Evolutionary conservation across 2,329 filamentous ascomycete genomes (phyloP), one percentile per base, ranked within the genome.

Genomic region (Colletotrichum orchidophilum): DNA sequence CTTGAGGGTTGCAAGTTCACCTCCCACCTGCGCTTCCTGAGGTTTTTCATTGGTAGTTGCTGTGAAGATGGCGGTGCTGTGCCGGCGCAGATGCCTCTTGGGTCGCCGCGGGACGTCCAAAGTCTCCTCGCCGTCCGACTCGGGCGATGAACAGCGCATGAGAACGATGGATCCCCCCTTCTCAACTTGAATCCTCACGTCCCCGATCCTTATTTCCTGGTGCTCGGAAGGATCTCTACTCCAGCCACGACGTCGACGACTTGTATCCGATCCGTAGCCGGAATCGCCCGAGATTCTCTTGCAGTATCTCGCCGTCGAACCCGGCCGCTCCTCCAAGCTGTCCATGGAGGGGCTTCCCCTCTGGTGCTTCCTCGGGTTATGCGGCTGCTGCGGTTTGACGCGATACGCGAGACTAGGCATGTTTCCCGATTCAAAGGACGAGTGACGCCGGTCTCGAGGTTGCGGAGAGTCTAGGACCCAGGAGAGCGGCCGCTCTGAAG

Each of bases 271-370:
- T 5, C 57, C 65, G 11, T 71, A 69, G 6, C 68, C 68, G 6
- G 68, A 71, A 21, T 71, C 64, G 27, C 26, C 42, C 15, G 58
- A 69, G 18, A 63, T 46, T 11, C 67, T 65, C 39, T 71, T 57
- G 52, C 26, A 24, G 53, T 62, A 39, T 18, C 31, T 52, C 50
- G 46, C 68, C 9, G 21, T 15, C 29, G 15, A 29, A 18, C 27
- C 57, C 9, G n/a, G 0, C 8, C 8, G 57, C n/a, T 66, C 21
- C 15, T 63, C 58, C 15, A 57, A 5, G 31, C 39, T 31, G 26
- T 58, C 68, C 29, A 63, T 5, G 1, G 64, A 59, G 8, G 63
- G 57, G 8, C n/a, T 69, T 18, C 59, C 50, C 21, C 64, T 46
- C 26, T 49, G 57, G 27, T 53, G 11, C 27, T 71, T 71, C 15